Evolutionary conservation across 495 filamentous ascomycete genomes (phyloP), one percentile per base, ranked within the genome.

Genomic region (Penicillium argentinense): DNA sequence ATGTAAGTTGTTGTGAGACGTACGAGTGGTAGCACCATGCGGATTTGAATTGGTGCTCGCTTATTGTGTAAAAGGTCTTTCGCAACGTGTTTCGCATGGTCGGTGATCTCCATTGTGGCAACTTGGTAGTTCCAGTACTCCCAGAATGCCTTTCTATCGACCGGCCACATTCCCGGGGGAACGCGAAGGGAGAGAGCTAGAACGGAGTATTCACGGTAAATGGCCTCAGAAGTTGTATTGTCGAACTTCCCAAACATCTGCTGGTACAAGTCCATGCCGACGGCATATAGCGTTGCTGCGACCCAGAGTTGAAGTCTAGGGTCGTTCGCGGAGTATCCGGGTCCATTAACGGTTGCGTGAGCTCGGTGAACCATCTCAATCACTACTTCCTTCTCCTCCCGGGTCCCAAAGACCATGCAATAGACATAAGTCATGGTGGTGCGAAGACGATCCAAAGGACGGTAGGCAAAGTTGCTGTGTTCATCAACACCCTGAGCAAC

Each of bases 391-490:
- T 66, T 69, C 46, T 73, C 70, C 5, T 59, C 37, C 0, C 52
- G 32, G 3, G 68, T 66, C 3, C 67, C 70, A 39, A 58, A 73
- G 6, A 52, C 49, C 66, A 72, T 71, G 47, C 67, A 71, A 49
- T 73, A 75, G 22, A 75, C 54, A 40, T 61, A 73, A 17, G 68
- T 68, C 65, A 75, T 69, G 3, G 66, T 73, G 0, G 70, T 68
- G 4, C 68, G 67, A 5, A 75, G 67, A 8, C 67, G 60, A 44
- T 75, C 69, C 16, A 66, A 22, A 1, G 65, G 67, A 5, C 69
- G 60, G 47, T 66, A 63, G 5, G 61, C 58, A 33, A 73, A 73
- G 47, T 72, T 69, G 63, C 67, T 70, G 45, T 72, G 62, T 33
- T 54, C 32, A 40, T 64, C 38, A 5, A 66, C 62, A 2, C 57